Base-by-base conservation (phyloP, 2,329 filamentous ascomycete species). In the Exophiala oligosperma region DNA sequence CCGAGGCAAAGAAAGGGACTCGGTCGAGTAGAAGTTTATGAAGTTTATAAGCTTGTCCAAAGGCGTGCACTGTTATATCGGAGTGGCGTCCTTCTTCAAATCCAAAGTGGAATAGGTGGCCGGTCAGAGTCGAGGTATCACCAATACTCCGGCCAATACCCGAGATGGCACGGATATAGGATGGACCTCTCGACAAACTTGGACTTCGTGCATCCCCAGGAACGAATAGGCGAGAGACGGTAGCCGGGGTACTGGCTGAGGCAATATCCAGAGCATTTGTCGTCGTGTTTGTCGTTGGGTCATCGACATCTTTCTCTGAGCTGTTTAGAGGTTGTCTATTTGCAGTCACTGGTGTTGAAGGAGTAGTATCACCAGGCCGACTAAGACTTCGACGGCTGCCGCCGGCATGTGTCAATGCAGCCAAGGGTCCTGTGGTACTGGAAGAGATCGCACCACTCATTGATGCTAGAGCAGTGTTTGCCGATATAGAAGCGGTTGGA, bases 11-110 rank as follows among this genome's bases (percentile, higher is more conserved):
- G 74, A 82, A 84, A 0, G 81, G 80, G 3, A 81, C 79, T 52
- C 79, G 77, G 65, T 83, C 81, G 21, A 84, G 77, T 21, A 84
- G 75, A 7, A 84, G 70, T 17, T 81, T 79, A 64, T 84, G 81
- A 5, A 84, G 73, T 57, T 74, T 74, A 68, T 84, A 84, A 49
- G 71, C 71, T 44, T 77, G 76, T 8, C 77, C 77, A 65, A 84
- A 84, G 1, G 81, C 81, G 55, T 77, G 71, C 50, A 84, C 69
- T 23, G 77, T 78, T 51, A 84, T 82, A 63, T 84, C 81, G 0
- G 79, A 82, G 61, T 83, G 80, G 3, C 75, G 73, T 11, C 81
- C 81, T 57, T 77, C 72, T 12, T 82, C 69, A 32, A 84, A 72
- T 23, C 81, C 81, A 58, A 79, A 74, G 12, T 72, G 78, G 62